These are phyloP conservation scores for Balansia obtecta DNA, from an alignment of 2,329 filamentous ascomycete genomes.

Conservation along the genomic window DNA sequence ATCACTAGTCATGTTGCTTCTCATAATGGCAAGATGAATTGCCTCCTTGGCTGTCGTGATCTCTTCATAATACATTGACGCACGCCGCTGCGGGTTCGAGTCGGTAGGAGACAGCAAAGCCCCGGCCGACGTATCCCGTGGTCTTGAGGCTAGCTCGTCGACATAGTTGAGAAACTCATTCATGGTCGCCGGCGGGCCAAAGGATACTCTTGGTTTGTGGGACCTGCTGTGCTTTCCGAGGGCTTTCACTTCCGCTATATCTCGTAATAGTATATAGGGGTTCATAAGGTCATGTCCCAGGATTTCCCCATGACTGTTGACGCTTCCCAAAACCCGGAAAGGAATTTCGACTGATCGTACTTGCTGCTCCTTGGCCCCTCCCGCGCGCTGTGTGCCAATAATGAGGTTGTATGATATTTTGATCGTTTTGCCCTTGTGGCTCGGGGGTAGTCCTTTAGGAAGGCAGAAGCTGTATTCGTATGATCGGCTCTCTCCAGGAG, in stretches of 20 bases:
- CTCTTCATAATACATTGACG: conserved; percentile 41
- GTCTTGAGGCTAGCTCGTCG: conserved; percentile 55
- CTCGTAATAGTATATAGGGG: conserved; percentile 79
- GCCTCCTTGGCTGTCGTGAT: conserved; percentile 62
- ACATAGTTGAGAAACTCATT: conserved; percentile 68
- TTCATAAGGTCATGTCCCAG: conserved; percentile 90
- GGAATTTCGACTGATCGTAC: conserved; percentile 86
- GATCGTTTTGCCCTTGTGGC: conserved; percentile 81
- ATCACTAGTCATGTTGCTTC: conserved; percentile 56
- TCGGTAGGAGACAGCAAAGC: conserved; percentile 64
- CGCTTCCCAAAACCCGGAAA: conserved; percentile 84
- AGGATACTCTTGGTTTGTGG: conserved; percentile 16
- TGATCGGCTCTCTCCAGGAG: conserved; percentile 75
- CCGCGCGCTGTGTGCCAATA: conserved; percentile 80
- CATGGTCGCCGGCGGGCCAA: conserved; percentile 27
- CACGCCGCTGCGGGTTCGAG: conserved; percentile 39
- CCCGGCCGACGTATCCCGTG: conserved; percentile 38
- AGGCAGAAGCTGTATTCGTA: conserved; percentile 81
- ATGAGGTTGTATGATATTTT: conserved; percentile 88
- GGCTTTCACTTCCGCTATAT: conserved; percentile 58
- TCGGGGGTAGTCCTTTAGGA: conserved; percentile 81
- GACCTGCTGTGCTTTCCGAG: conserved; percentile 14
- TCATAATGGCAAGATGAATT: conserved; percentile 82
- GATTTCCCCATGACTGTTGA: conserved; percentile 78
- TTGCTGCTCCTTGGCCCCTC: conserved; percentile 65